phyloP scores from a whole-genome alignment of 2,329 filamentous ascomycete species.

The Fusarium scirpi region DNA sequence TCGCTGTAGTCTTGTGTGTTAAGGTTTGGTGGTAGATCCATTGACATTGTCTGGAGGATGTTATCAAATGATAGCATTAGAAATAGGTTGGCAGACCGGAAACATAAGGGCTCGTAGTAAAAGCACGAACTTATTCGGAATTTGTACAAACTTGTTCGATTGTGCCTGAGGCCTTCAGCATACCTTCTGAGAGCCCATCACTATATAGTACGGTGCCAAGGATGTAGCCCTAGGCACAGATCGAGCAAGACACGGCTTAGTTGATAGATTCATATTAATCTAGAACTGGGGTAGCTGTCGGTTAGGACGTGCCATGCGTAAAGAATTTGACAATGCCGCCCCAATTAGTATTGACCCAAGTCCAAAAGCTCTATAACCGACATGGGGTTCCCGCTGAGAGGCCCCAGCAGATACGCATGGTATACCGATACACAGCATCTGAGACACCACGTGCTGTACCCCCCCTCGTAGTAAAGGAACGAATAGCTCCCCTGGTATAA shows the following conservation, averaged over 20 bases:
- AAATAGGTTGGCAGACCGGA: not conserved
- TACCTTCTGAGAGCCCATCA: not conserved
- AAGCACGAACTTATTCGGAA: not conserved
- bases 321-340: constrained; percentile 5
- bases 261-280: constrained; percentile 1
- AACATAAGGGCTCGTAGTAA: not conserved
- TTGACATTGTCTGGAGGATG: not conserved
- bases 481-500: constrained; percentile 1
- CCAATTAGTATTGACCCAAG: not conserved
- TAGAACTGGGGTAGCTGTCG: not conserved
- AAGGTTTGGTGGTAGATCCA: constrained; percentile 6
- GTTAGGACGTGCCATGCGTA: not conserved
- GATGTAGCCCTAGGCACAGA: not conserved
- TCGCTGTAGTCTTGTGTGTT: not conserved
- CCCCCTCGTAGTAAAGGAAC: not conserved
- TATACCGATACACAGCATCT: constrained; percentile 1
- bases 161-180: not conserved
- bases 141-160: not conserved
- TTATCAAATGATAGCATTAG: not conserved
- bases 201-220: not conserved
- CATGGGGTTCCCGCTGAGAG: not conserved
- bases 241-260: not conserved
- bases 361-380: not conserved
- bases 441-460: not conserved
- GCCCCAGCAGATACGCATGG: not conserved